Conservation (phyloP, 805 yeast genomes). For the Metschnikowia cubensis region DNA sequence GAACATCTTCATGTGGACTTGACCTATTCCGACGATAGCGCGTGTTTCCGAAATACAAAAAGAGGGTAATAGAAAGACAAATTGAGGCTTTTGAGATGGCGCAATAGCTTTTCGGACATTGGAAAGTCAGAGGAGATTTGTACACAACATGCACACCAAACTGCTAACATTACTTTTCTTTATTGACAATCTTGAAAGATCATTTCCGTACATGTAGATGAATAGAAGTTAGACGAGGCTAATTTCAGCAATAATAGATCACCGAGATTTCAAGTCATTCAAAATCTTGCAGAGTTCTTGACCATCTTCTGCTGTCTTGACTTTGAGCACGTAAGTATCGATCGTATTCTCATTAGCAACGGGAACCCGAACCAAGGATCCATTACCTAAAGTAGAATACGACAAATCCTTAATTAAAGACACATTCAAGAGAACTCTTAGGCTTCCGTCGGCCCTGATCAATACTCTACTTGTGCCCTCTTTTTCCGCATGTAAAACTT, state of each 20-base stretch:
- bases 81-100: no score
- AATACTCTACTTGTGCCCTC: conserved; percentile 66
- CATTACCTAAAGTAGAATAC: conserved; percentile 61
- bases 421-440: conserved; percentile 70
- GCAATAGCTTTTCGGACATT: no score
- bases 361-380: conserved; percentile 65
- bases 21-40: no score
- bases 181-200: background rate
- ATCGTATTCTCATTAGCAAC: conserved; percentile 49
- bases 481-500: conserved; percentile 58
- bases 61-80: no score
- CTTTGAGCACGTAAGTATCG: conserved; percentile 66
- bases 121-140: no score
- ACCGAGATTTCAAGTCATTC: conserved; percentile 25
- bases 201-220: background rate
- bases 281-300: conserved; percentile 40
- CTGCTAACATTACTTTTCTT: background rate
- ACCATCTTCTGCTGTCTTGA: conserved; percentile 74
- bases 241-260: background rate
- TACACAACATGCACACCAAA: background rate
- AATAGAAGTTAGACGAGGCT: background rate
- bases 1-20: no score
- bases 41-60: no score
- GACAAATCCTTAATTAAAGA: conserved; percentile 53
- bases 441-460: conserved; percentile 85